Evolutionary conservation across 805 yeast genomes (phyloP), one percentile per base, ranked within the genome.

Genomic region (Wickerhamomyces subpelliculosus): DNA sequence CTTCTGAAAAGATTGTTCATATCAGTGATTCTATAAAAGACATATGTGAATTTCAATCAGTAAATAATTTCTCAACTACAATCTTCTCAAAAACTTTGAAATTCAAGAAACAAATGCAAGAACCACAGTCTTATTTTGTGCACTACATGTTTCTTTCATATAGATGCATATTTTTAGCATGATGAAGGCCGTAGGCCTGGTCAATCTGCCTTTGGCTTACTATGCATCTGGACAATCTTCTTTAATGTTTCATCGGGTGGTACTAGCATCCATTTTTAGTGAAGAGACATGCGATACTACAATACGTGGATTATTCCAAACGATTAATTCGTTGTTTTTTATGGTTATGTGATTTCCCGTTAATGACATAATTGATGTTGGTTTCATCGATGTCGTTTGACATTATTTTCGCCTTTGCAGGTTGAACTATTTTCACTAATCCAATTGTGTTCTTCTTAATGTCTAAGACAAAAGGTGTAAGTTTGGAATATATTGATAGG

Each of bases 261-360:
- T 8, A 64, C 69, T n/a, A 3, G 68, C 70, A 9, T 70, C 69
- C 65, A 69, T 68, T 22, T 64, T 67, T 47, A 65, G 70, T 45
- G 60, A 72, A 6, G 76, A 70, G 42, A 65, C 68, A 14, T 68
- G 67, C 47, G 64, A 67, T n/a, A 64, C 64, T 31, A 60, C 65
- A 18, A 61, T 68, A 30, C 52, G 75, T 46, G 64, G 65, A 11
- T 62, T 64, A 6, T 65, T 68, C 13, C 68, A 64, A 43, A 64
- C 70, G 19, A 53, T 69, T 37, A 68, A 67, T 41, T 68, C 73
- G 0, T 58, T 70, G 8, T 59, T 69, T 21, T n/a, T 66, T 68
- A 38, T 70, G 76, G 76, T 64, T 68, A 46, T 68, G 73, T 67
- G 72, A 70, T 7, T 71, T 71, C 45, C n/a, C n/a, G n/a, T 62